Evolutionary conservation across 108 stramenopile species (phyloP).

Genomic region (Thalassiosira profunda): DNA sequence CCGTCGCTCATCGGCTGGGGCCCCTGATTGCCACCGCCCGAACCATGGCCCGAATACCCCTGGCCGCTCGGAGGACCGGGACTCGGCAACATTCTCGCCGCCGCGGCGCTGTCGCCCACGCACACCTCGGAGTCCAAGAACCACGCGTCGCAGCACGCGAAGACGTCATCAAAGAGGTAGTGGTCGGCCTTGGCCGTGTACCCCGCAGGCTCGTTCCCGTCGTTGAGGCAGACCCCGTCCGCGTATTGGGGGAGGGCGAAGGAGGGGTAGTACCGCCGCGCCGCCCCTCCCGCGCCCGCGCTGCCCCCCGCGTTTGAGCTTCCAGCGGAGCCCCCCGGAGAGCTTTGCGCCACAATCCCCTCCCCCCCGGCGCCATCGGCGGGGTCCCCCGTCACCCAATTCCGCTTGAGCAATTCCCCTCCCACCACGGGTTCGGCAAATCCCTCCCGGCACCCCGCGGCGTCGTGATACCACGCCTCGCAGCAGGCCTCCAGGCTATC

Average conservation of each 20-base stretch:
- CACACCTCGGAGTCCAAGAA: constrained; percentile 27
- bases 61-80: too few relatives aligned
- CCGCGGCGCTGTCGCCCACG: too few relatives aligned
- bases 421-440: not conserved
- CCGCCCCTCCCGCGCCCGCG: too few relatives aligned
- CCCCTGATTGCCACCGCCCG: not conserved
- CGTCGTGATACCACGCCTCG: constrained; percentile 29
- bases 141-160: constrained; percentile 28
- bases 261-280: constrained; percentile 41
- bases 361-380: too few relatives aligned
- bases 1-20: too few relatives aligned
- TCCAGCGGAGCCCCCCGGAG: too few relatives aligned
- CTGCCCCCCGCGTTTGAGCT: too few relatives aligned
- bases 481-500: constrained; percentile 24
- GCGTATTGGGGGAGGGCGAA: constrained; percentile 24
- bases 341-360: too few relatives aligned
- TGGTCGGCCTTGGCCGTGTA: constrained; percentile 12
- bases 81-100: too few relatives aligned
- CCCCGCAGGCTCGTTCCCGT: constrained; percentile 12
- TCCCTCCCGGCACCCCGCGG: constrained; percentile 1
- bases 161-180: constrained; percentile 21
- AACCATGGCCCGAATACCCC: too few relatives aligned
- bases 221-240: constrained; percentile 37
- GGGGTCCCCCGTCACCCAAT: not conserved
- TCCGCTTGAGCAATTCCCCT: not conserved